These are phyloP conservation scores for Salix purpurea DNA, from an alignment of 345 rosid species.

Conservation along the genomic window DNA sequence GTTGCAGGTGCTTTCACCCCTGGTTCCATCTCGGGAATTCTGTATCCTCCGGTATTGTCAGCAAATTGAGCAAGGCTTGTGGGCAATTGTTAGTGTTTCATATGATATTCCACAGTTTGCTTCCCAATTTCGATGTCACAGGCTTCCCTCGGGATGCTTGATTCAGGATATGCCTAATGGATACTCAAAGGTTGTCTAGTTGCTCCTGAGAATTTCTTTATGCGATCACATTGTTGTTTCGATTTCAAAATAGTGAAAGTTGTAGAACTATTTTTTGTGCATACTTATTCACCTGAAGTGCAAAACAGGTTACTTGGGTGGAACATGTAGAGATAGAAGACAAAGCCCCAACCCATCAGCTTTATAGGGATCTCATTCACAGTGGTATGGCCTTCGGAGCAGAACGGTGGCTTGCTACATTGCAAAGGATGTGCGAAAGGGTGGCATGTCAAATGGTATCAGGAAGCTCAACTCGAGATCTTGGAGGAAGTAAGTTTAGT, in stretches of 20 bases:
- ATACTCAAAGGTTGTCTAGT: constrained; percentile 66
- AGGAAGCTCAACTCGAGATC: constrained; percentile 57
- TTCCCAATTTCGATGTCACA: constrained; percentile 50
- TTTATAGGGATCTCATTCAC: constrained; percentile 61
- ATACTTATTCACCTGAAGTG: constrained; percentile 7
- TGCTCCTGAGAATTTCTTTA: constrained; percentile 1
- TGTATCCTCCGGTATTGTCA: constrained; percentile 77
- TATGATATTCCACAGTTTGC: constrained; percentile 69
- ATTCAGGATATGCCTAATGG: constrained; percentile 97
- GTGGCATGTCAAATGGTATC: constrained; percentile 71
- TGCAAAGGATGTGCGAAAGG: constrained; percentile 86
- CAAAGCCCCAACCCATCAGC: constrained; percentile 43
- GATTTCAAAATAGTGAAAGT: not conserved
- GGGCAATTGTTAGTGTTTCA: constrained; percentile 85
- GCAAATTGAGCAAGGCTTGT: constrained; percentile 84
- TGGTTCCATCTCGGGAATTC: constrained; percentile 74
- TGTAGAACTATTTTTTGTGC: not conserved
- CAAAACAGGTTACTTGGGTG: constrained; percentile 79
- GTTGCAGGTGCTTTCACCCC: constrained; percentile 82
- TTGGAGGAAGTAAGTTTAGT: constrained; percentile 62
- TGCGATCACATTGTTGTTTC: constrained; percentile 7
- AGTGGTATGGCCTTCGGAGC: constrained; percentile 88
- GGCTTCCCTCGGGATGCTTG: constrained; percentile 94
- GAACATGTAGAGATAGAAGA: constrained; percentile 90
- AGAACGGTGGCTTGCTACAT: constrained; percentile 69